Evolutionary conservation across 2,329 filamentous ascomycete species (phyloP).

Genomic region (Raffaelea arxii): DNA sequence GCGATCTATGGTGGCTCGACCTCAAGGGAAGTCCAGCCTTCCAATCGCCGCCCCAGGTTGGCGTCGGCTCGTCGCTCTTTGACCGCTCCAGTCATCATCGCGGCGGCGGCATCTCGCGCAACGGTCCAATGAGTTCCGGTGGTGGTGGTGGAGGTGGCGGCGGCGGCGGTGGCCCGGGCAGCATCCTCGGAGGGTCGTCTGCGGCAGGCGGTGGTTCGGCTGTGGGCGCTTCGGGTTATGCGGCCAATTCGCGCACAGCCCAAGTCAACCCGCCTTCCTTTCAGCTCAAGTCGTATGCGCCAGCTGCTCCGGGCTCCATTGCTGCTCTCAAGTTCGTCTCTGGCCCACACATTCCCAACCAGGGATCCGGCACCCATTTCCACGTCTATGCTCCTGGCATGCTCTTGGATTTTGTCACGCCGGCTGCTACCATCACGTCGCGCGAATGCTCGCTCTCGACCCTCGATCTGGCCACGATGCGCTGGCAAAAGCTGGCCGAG

Average conservation of each 20-base stretch:
- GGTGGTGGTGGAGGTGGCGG: conserved; percentile 1
- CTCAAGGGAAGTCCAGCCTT: conserved; percentile 84
- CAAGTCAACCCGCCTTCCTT: conserved; percentile 59
- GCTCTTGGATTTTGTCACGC: conserved; percentile 88
- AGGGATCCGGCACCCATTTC: conserved; percentile 88
- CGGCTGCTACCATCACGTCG: conserved; percentile 74
- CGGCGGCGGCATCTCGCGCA: background rate
- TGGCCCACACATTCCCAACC: conserved; percentile 74
- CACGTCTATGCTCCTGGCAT: conserved; percentile 91
- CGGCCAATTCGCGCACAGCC: conserved; percentile 57
- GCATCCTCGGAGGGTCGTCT: too few relatives aligned
- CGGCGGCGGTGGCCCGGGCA: conserved; percentile 27
- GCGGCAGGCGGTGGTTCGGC: conserved; percentile 37
- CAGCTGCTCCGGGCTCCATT: conserved; percentile 79
- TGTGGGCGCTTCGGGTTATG: conserved; percentile 53
- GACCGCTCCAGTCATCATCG: conserved; percentile 27
- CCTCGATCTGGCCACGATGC: conserved; percentile 73
- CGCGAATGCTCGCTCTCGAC: conserved; percentile 87
- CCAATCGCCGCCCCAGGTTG: conserved; percentile 54
- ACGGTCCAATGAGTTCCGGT: too few relatives aligned
- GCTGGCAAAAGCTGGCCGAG: conserved; percentile 93
- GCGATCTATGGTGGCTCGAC: conserved; percentile 96
- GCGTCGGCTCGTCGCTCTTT: conserved; percentile 30
- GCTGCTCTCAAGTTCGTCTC: conserved; percentile 85
- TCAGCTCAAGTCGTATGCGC: conserved; percentile 63